phyloP scores from a whole-genome alignment of 495 filamentous ascomycete species.

The Extremus antarcticus region DNA sequence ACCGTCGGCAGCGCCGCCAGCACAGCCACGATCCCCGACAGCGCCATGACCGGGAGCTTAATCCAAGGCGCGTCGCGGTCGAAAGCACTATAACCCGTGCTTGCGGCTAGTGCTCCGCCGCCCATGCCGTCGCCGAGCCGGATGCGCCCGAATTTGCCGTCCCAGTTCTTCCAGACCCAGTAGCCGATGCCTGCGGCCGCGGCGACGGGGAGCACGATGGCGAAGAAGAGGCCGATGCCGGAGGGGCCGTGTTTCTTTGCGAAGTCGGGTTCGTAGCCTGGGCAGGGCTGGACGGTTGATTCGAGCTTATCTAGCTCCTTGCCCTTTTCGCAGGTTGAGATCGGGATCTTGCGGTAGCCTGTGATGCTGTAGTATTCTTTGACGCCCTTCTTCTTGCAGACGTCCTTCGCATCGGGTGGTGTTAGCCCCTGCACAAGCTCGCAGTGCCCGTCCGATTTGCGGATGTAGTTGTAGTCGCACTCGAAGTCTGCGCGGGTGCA shows the following conservation, averaged over 20 bases:
- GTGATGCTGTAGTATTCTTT: slow-evolving; percentile 71
- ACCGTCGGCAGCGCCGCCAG: slow-evolving; percentile 65
- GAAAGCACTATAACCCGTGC: slow-evolving; percentile 32
- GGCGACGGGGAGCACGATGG: slow-evolving; percentile 59
- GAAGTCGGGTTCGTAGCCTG: slow-evolving; percentile 66
- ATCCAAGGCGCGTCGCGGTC: slow-evolving; percentile 59
- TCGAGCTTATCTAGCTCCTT: slow-evolving; percentile 53
- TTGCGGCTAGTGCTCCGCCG: too few species aligned
- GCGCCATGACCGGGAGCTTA: slow-evolving; percentile 63
- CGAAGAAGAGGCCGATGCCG: slow-evolving; percentile 74
- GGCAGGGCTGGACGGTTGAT: slow-evolving; percentile 45
- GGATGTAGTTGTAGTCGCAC: slow-evolving; percentile 94
- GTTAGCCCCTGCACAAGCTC: slow-evolving; percentile 56
- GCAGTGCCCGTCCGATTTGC: slow-evolving; percentile 64
- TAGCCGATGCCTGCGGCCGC: slow-evolving; percentile 65
- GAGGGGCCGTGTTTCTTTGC: slow-evolving; percentile 62
- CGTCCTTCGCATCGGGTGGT: slow-evolving; percentile 51
- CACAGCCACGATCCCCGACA: slow-evolving; percentile 68
- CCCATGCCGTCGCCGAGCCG: slow-evolving; percentile 56
- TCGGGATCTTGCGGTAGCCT: slow-evolving; percentile 81
- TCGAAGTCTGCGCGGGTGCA: slow-evolving; percentile 83
- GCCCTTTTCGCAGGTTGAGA: slow-evolving; percentile 75
- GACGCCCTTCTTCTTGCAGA: slow-evolving; percentile 54
- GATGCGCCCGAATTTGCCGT: slow-evolving; percentile 82
- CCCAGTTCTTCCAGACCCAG: slow-evolving; percentile 78